phyloP scores from a whole-genome alignment of 2,329 filamentous ascomycete species.

The Fusarium xylarioides region DNA sequence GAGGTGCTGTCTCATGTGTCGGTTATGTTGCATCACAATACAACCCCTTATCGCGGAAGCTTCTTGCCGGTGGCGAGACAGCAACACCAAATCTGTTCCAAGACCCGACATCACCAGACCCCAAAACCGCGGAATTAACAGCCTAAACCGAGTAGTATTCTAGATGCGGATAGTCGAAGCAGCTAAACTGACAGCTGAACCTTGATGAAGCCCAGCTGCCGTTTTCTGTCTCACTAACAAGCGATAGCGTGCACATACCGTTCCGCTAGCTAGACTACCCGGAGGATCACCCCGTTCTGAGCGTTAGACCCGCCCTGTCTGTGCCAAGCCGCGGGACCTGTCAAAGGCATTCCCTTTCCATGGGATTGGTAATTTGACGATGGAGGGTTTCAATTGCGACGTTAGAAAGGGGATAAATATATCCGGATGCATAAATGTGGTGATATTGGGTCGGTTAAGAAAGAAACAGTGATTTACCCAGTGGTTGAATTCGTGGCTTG shows the following conservation, averaged over 20 bases:
- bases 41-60: neutral
- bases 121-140: neutral
- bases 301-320: neutral
- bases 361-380: neutral
- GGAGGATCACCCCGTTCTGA: neutral
- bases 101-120: neutral
- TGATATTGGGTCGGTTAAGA: neutral
- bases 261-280: neutral
- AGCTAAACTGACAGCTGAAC: neutral
- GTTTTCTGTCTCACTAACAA: neutral
- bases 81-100: neutral
- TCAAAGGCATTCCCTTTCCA: neutral
- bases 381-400: neutral
- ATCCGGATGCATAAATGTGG: neutral
- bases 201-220: neutral
- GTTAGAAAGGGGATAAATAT: neutral
- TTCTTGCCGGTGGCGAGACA: neutral
- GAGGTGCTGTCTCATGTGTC: accelerated
- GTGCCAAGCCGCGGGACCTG: neutral
- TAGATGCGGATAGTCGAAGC: neutral
- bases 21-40: neutral
- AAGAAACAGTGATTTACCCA: neutral
- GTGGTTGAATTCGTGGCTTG: neutral
- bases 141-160: neutral
- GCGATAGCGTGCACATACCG: neutral